Evolutionary conservation across 495 filamentous ascomycete genomes (phyloP), one percentile per base, ranked within the genome.

Genomic region (Aspergillus steynii): DNA sequence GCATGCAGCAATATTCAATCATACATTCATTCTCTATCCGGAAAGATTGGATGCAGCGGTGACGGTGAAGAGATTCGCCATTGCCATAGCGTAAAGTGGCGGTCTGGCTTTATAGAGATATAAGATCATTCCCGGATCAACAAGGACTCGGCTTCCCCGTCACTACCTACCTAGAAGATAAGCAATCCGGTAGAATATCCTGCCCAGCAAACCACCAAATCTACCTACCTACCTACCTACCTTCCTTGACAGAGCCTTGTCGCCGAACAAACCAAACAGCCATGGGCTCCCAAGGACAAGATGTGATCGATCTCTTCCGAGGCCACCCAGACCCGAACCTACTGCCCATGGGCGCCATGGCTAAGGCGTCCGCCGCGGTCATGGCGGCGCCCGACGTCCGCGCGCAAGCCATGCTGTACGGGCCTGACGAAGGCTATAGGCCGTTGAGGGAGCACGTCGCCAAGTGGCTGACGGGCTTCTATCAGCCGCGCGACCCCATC

Each of bases 321-420:
- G 90, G 91, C 58, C 91, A 88, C 86, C 91, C 91, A 4, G 81
- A 86, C 58, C 82, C 89, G 7, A 69, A 77, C 32, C 84, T 96
- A 20, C 80, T 96, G n/a, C 90, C 93, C 27, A 77, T 79, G 0
- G 61, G 72, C 3, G 74, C 83, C 10, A 77, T 96, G 46, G 70
- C 77, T 37, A 62, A 71, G 9, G 88, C 89, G 34, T 74, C 87
- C 61, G 65, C 75, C 26, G 65, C 65, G 14, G 83, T 84, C 15
- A 80, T 96, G 51, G 80, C 82, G 12, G 77, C 86, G 59, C 81
- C 86, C 15, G 61, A 72, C n/a, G 73, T 87, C 58, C 78, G 79
- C 55, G 71, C 78, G 29, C 77, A 86, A 14, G 86, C 74, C 34
- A 77, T 97, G 32, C 78, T 84, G 15, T 97, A 97, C 70, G 93